Conservation (phyloP, 1,139 yeast genomes). For the Hemisphaericaspora xylanilytica region DNA sequence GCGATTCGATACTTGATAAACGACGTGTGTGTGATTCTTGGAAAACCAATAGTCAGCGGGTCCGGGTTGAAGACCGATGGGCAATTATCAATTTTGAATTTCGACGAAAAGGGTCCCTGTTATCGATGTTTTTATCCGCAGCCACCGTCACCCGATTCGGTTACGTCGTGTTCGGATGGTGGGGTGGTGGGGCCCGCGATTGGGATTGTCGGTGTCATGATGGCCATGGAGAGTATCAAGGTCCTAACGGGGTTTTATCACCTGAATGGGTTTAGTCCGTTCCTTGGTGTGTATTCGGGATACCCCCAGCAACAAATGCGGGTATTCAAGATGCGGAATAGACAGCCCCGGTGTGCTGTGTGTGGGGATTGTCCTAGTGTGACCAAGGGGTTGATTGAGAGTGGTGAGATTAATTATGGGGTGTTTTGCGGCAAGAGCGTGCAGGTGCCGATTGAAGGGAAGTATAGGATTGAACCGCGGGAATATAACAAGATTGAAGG, state of each 20-base stretch:
- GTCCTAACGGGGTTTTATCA: slow-evolving; percentile 57
- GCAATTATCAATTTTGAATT: slow-evolving; percentile 76
- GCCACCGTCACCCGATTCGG: slow-evolving; percentile 85
- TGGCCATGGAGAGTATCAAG: slow-evolving; percentile 87
- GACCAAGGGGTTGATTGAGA: slow-evolving; percentile 42
- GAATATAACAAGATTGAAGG: slow-evolving; percentile 27
- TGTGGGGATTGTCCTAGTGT: slow-evolving; percentile 60
- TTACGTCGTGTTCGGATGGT: slow-evolving; percentile 87
- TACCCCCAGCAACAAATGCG: slow-evolving; percentile 70
- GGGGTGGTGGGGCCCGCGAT: slow-evolving; percentile 97
- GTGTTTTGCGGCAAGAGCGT: slow-evolving; percentile 65
- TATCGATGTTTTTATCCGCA: slow-evolving; percentile 89
- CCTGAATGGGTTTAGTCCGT: slow-evolving; percentile 57
- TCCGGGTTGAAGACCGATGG: slow-evolving; percentile 93
- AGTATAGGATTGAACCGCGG: slow-evolving; percentile 48
- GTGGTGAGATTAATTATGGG: slow-evolving; percentile 56
- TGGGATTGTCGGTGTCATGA: slow-evolving; percentile 83
- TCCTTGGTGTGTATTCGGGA: slow-evolving; percentile 68
- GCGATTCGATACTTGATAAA: slow-evolving; percentile 81
- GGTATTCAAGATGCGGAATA: slow-evolving; percentile 75
- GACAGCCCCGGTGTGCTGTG: slow-evolving; percentile 57
- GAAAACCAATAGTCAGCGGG: slow-evolving; percentile 80
- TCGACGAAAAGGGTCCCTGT: slow-evolving; percentile 74
- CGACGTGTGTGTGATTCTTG: slow-evolving; percentile 73
- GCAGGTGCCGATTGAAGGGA: slow-evolving; percentile 39